Conservation (phyloP, 2,329 filamentous ascomycete genomes). For the Didymella pinodella region DNA sequence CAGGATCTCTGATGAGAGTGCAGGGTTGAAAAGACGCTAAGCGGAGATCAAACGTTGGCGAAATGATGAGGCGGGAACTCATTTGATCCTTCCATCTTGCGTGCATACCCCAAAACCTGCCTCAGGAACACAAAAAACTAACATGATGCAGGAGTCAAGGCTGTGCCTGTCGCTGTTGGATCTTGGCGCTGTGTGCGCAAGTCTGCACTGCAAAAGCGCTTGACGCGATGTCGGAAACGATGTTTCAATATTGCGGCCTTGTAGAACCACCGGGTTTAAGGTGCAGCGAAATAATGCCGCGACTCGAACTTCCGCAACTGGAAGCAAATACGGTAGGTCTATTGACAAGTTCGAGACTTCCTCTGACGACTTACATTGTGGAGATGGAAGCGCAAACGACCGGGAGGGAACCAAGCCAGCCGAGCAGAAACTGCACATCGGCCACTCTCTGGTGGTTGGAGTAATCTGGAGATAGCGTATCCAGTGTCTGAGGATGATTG, state of each 20-base stretch:
- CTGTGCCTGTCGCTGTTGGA: background rate
- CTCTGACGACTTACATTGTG: constrained; percentile 1
- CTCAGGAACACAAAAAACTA: constrained; percentile 4
- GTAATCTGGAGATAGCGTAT: constrained; percentile 6
- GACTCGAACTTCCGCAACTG: constrained; percentile 6
- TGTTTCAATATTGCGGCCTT: constrained; percentile 12
- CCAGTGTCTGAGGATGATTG: constrained; percentile 16
- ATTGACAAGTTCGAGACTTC: constrained; percentile 9
- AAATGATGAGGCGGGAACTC: constrained; percentile 38
- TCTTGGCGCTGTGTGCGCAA: background rate
- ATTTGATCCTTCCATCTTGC: constrained; percentile 18
- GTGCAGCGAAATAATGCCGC: constrained; percentile 16
- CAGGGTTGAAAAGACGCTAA: constrained; percentile 30
- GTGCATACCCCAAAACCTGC: constrained; percentile 12
- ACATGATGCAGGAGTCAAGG: constrained; percentile 7
- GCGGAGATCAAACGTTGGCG: constrained; percentile 45
- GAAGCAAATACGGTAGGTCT: constrained; percentile 1
- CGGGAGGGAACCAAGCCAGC: constrained; percentile 8
- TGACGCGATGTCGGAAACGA: background rate
- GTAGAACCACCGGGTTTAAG: constrained; percentile 16
- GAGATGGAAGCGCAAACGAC: constrained; percentile 3
- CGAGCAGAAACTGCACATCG: constrained; percentile 3
- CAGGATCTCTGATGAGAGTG: constrained; percentile 26
- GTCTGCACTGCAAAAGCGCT: background rate
- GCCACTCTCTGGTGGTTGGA: background rate